These are phyloP conservation scores for Ceraceosorus guamensis DNA, from an alignment of 1,284 basidiomycete species.

Conservation along the genomic window DNA sequence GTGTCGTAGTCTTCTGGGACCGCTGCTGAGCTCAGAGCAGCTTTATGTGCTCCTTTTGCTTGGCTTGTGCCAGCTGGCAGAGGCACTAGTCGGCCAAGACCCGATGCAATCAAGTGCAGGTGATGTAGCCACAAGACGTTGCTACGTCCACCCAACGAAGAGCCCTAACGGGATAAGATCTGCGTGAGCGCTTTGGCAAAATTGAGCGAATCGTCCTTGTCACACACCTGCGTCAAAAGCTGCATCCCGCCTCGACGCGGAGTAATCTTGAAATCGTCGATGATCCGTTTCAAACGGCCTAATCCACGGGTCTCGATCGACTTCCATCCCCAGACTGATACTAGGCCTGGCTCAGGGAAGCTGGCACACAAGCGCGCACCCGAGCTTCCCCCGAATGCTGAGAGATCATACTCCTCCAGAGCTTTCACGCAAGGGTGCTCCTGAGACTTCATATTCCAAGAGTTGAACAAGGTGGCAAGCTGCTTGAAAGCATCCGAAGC, in stretches of 20 bases:
- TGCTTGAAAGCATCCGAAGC: conserved; percentile 9
- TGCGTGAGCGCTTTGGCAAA: not conserved
- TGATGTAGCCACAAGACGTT: conserved; percentile 38
- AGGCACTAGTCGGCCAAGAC: conserved; percentile 14
- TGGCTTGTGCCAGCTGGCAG: conserved; percentile 4
- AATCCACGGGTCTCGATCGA: conserved; percentile 32
- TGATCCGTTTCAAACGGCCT: conserved; percentile 28
- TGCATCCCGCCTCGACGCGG: not conserved
- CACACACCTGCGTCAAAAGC: not conserved
- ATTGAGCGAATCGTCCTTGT: too few relatives aligned
- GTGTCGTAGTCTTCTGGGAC: too few relatives aligned
- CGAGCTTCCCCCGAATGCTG: not conserved
- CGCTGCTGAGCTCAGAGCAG: too few relatives aligned
- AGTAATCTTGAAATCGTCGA: conserved; percentile 11
- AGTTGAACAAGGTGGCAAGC: conserved; percentile 20
- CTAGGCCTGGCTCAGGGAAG: not conserved
- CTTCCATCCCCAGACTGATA: conserved; percentile 21
- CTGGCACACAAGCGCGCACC: conserved; percentile 4
- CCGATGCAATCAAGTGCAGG: conserved; percentile 34
- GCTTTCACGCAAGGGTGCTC: conserved; percentile 17
- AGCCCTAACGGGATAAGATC: too few relatives aligned
- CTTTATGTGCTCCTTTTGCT: not conserved
- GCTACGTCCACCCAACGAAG: not conserved
- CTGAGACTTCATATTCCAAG: conserved; percentile 22
- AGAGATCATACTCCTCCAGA: conserved; percentile 20